These are phyloP conservation scores for Ogataea corticis DNA, from an alignment of 805 yeast genomes.

Conservation along the genomic window DNA sequence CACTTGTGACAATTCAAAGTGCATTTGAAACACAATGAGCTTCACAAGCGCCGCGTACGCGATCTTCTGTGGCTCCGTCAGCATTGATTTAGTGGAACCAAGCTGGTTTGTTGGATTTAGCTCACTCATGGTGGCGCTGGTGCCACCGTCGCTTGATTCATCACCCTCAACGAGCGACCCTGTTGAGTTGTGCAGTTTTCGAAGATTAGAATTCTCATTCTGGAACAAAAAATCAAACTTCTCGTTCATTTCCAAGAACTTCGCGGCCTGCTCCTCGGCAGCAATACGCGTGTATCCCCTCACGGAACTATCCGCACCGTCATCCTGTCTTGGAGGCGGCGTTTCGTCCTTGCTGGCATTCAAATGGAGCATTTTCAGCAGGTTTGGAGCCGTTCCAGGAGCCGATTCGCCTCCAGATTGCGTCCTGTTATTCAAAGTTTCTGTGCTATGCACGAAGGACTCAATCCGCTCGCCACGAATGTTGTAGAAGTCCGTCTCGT, in stretches of 20 bases:
- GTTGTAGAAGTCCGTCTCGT: slow-evolving; percentile 69
- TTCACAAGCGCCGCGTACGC: slow-evolving; percentile 89
- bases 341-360: slow-evolving; percentile 8
- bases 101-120: slow-evolving; percentile 63
- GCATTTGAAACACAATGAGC: slow-evolving; percentile 76
- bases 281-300: slow-evolving; percentile 88
- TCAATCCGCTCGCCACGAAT: slow-evolving; percentile 70
- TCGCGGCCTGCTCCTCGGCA: slow-evolving; percentile 80
- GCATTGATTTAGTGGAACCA: slow-evolving; percentile 75
- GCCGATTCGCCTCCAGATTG: slow-evolving; percentile 1
- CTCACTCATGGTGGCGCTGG: slow-evolving; percentile 39
- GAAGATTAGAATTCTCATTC: slow-evolving; percentile 33
- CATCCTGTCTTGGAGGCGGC: slow-evolving; percentile 4
- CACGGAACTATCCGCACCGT: slow-evolving; percentile 43
- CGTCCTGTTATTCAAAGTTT: slow-evolving; percentile 18
- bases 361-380: slow-evolving; percentile 5
- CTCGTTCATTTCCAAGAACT: slow-evolving; percentile 52
- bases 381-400: not conserved
- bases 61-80: slow-evolving; percentile 80
- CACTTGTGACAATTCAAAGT: slow-evolving; percentile 68
- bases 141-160: no score
- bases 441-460: slow-evolving; percentile 32
- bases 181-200: slow-evolving; percentile 28
- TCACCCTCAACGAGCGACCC: slow-evolving; percentile 18
- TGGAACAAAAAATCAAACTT: slow-evolving; percentile 54